Conservation (phyloP, 768 basidiomycete genomes). For the Astraeus odoratus region DNA sequence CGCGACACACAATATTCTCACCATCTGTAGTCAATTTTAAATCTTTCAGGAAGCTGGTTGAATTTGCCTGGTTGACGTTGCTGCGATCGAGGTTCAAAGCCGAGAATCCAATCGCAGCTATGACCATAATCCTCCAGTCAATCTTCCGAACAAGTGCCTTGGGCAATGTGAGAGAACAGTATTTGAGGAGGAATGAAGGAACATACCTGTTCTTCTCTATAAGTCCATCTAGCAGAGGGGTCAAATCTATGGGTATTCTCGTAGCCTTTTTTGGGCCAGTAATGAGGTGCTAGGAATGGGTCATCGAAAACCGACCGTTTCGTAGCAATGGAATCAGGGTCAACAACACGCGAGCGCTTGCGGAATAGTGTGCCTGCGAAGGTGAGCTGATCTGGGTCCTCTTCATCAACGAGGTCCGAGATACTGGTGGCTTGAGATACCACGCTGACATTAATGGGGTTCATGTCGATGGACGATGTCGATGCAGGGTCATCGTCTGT, state of each 20-base stretch:
- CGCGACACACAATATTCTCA: constrained; percentile 1
- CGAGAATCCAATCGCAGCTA: constrained; percentile 51
- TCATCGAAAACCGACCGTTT: constrained; percentile 48
- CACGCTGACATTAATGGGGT: no score
- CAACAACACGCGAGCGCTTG: neutral
- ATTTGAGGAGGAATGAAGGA: neutral
- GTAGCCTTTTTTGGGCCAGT: constrained; percentile 43
- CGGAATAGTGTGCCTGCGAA: neutral
- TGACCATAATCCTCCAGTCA: constrained; percentile 56
- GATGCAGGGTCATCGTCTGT: no score
- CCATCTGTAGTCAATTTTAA: constrained; percentile 46
- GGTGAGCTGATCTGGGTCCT: neutral
- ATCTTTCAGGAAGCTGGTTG: constrained; percentile 52
- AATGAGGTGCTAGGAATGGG: constrained; percentile 33
- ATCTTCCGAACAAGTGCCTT: constrained; percentile 47
- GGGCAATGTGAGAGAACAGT: neutral
- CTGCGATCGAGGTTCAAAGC: constrained; percentile 48
- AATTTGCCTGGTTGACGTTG: constrained; percentile 53
- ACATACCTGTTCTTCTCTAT: constrained; percentile 42
- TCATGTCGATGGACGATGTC: no score
- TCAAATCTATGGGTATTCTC: constrained; percentile 56
- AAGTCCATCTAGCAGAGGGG: constrained; percentile 52
- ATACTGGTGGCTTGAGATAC: no score
- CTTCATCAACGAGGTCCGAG: neutral
- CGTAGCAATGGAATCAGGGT: constrained; percentile 39